These are phyloP conservation scores for Hyaloscypha bicolor DNA, from an alignment of 495 filamentous ascomycete species.

Conservation along the genomic window DNA sequence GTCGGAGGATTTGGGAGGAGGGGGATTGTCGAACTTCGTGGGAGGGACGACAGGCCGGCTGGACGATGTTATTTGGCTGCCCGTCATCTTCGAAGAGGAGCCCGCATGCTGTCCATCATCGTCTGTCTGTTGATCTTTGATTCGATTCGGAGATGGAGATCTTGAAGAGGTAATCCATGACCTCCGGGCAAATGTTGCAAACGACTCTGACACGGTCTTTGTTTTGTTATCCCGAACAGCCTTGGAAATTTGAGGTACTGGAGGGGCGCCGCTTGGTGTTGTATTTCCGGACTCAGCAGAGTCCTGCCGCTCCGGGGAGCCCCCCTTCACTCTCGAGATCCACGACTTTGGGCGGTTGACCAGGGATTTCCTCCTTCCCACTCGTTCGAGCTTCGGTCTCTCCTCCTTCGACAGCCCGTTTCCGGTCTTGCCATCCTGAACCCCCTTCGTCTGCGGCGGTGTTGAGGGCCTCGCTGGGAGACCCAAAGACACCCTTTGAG, in stretches of 20 bases:
- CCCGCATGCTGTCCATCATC: constrained; percentile 16
- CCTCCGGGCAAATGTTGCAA: constrained; percentile 66
- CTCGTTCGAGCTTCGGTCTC: constrained; percentile 24
- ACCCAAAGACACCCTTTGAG: constrained; percentile 17
- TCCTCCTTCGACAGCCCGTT: constrained; percentile 27
- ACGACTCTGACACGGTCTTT: constrained; percentile 53
- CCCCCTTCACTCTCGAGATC: constrained; percentile 32
- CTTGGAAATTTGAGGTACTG: constrained; percentile 30
- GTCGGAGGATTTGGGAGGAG: constrained; percentile 13
- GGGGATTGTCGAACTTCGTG: constrained; percentile 25
- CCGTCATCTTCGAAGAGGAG: constrained; percentile 21
- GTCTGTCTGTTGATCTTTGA: constrained; percentile 9
- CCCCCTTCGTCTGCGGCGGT: constrained; percentile 6
- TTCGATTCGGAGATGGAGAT: constrained; percentile 57
- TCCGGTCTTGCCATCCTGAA: constrained; percentile 16
- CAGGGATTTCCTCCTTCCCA: constrained; percentile 34
- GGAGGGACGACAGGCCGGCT: constrained; percentile 9
- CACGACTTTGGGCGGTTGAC: constrained; percentile 36
- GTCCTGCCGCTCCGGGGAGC: constrained; percentile 30
- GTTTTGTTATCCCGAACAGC: constrained; percentile 29
- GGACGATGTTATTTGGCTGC: constrained; percentile 6
- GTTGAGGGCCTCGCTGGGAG: not conserved
- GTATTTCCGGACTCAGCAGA: constrained; percentile 15
- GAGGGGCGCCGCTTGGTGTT: constrained; percentile 27
- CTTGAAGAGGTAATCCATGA: constrained; percentile 67